Base-by-base conservation (phyloP, 1,139 yeast species). In the Yamadazyma pseudoaaseri region DNA sequence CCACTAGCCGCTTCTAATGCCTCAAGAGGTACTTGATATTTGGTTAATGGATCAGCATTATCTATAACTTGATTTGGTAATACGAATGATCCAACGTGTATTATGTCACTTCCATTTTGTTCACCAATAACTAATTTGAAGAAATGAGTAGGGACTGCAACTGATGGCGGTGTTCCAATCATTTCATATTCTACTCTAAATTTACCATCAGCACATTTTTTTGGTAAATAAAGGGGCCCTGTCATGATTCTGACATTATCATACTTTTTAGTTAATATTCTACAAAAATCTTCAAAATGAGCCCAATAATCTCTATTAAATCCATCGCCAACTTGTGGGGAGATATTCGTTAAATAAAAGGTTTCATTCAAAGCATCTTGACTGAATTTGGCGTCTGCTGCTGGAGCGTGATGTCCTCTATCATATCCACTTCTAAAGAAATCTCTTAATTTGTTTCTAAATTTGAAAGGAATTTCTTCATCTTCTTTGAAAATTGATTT, bases 301-400 rank as follows among this genome's bases (percentile, higher is more conserved):
- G 97, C 95, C 99, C 99, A 92, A 50, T 70, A 89, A 57, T 92
- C 97, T 45, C 98, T 73, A 61, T 92, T 92, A 66, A 92, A 92
- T 0, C 98, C 98, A 4, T 85, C 96, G 5, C 98, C 98, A 2
- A 92, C 96, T 58, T 92, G 99, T 1, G 99, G 99, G 8, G 95
- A 78, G 72, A 92, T 92, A 57, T 92, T 92, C 14, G 96, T 80
- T 49, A 94, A 66, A 45, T 70, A 78, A 50, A 92, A 92, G 0
- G 98, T 94, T 58, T 90, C 96, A 56, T 92, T 83, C 97, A 94
- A 90, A 9, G 97, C 97, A 15, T 60, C 51, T 58, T 92, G 98
- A 22, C 79, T 77, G 60, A 76, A 92, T 56, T 87, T 89, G 24
- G 97, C 97, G 58, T 92, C 86, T 1, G 98, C 98, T 4, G 98